Evolutionary conservation across 257 asterid genomes (phyloP), one percentile per base, ranked within the genome.

Genomic region (Ilex asprella): DNA sequence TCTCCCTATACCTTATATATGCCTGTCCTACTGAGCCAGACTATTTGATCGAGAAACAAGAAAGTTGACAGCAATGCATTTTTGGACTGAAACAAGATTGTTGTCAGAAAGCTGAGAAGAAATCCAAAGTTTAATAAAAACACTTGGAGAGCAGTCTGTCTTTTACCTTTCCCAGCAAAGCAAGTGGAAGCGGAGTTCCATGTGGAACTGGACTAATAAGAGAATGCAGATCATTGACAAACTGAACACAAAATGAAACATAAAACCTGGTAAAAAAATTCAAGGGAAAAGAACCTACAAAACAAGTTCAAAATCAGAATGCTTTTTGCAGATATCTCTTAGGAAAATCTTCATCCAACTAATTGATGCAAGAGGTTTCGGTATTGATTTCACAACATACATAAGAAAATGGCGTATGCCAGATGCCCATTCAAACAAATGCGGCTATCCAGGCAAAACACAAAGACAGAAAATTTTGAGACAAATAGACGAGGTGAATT

Each of bases 21-120:
- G 82, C 95, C 98, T 30, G 95, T 74, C 80, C 97, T 84, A 52
- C 95, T 90, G 57, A 91, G 84, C 95, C 95, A 91, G 71, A 83
- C 92, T 52, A 88, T 76, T 88, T 91, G 98, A 81, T 91, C 98
- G 62, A 91, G 79, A 69, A 91, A 88, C 78, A 91, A 81, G 95
- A 88, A 91, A 70, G 92, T 77, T 49, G 91, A 84, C 81, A 91
- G 67, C 72, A 91, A 81, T 3, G 97, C 95, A 77, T 88, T 91
- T 71, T 91, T 91, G 10, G 95, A 86, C 98, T 91, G 92, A 69
- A 79, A 78, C 43, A 49, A 30, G 51, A 64, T 58, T 57, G 62
- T 16, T 46, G 57, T 35, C 16, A 56, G 56, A 49, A 60, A 50
- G 54, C 58, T 29, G 52, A 58, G 30, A 27, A 7, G 71, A 32